Conservation (phyloP, 306 rosid species). For the Rosa chinensis region DNA sequence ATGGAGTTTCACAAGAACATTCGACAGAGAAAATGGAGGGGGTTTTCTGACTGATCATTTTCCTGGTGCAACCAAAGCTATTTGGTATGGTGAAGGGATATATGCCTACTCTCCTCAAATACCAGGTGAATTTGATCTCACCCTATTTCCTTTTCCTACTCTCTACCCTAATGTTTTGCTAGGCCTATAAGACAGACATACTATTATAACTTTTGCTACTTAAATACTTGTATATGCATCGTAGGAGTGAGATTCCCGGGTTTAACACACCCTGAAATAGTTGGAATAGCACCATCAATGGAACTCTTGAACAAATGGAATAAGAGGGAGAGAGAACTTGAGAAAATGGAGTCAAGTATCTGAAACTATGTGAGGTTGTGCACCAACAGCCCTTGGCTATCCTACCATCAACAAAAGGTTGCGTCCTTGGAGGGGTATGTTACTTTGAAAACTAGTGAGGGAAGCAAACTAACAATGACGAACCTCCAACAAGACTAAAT, state of each 20-base stretch:
- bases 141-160: neutral
- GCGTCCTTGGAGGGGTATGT: constrained; percentile 75
- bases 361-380: constrained; percentile 79
- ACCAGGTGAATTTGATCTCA: constrained; percentile 56
- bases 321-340: constrained; percentile 64
- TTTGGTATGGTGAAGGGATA: constrained; percentile 92
- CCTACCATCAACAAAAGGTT: constrained; percentile 66
- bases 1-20: constrained; percentile 89
- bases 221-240: constrained; percentile 4
- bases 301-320: constrained; percentile 86
- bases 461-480: neutral
- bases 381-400: constrained; percentile 86
- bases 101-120: constrained; percentile 92
- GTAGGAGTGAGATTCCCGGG: constrained; percentile 93
- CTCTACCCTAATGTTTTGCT: neutral
- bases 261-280: constrained; percentile 83
- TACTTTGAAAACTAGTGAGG: neutral
- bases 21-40: constrained; percentile 95
- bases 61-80: constrained; percentile 81
- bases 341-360: constrained; percentile 56
- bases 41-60: constrained; percentile 90
- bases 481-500: neutral
- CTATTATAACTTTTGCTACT: neutral
- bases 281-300: constrained; percentile 89
- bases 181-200: neutral